Conservation (phyloP, 768 basidiomycete genomes). For the Thelephora ganbajun region DNA sequence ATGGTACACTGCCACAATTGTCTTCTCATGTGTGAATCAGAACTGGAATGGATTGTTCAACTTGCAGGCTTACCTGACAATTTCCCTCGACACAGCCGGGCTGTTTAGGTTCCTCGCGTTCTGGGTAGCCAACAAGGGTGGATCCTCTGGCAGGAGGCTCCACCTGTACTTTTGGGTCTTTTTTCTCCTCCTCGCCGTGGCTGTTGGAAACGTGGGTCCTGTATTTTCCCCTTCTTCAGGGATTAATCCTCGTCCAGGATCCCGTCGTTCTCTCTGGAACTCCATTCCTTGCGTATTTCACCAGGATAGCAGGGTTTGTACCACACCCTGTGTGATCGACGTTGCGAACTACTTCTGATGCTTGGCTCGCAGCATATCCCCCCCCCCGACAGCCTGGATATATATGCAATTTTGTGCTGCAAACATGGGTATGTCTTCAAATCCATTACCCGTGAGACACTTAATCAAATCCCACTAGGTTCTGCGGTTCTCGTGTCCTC, state of each 20-base stretch:
- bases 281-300: slow-evolving; percentile 82
- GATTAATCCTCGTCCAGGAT: slow-evolving; percentile 26
- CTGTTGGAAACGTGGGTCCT: slow-evolving; percentile 59
- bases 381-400: slow-evolving; percentile 47
- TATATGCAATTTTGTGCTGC: slow-evolving; percentile 69
- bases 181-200: slow-evolving; percentile 59
- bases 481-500: slow-evolving; percentile 58
- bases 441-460: slow-evolving; percentile 21
- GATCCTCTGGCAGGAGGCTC: slow-evolving; percentile 53
- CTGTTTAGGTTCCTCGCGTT: slow-evolving; percentile 78
- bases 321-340: neutral
- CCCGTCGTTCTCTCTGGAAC: slow-evolving; percentile 89
- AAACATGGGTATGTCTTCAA: slow-evolving; percentile 37
- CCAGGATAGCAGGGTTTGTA: slow-evolving; percentile 38
- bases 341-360: neutral
- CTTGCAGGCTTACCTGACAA: slow-evolving; percentile 62
- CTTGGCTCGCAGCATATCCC: slow-evolving; percentile 11
- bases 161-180: slow-evolving; percentile 76
- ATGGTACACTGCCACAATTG: slow-evolving; percentile 4
- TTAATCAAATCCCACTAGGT: slow-evolving; percentile 14
- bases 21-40: neutral
- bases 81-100: slow-evolving; percentile 84
- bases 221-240: neutral
- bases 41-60: slow-evolving; percentile 9
- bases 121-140: slow-evolving; percentile 67